Percentiles rank a stretch among this genome's conserved stretches.
These are phyloP conservation scores for Diversispora eburnea DNA, from an alignment of 192 early-diverging fungal species.

Conservation along the genomic window DNA sequence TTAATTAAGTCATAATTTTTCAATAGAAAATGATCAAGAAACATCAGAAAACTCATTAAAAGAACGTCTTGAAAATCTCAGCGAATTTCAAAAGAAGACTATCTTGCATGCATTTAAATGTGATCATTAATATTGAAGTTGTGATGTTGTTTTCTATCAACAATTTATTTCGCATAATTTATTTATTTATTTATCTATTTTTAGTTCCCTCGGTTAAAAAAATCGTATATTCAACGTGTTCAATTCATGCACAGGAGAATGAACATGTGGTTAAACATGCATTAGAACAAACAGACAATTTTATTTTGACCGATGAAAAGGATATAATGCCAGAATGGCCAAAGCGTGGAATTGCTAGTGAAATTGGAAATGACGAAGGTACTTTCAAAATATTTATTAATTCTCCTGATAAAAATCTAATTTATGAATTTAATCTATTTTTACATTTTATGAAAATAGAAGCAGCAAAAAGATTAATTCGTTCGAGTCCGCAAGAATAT, in stretches of 20 bases:
- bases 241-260: slow-evolving; percentile 88
- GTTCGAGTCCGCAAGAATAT: slow-evolving; percentile 77
- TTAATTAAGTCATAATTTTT: slow-evolving; percentile 16
- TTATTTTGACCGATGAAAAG: slow-evolving; percentile 50
- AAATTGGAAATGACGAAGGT: slow-evolving; percentile 43
- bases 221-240: slow-evolving; percentile 96
- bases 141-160: slow-evolving; percentile 19
- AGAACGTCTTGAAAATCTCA: slow-evolving; percentile 65
- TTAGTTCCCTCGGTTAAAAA: slow-evolving; percentile 73
- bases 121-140: slow-evolving; percentile 26
- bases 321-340: slow-evolving; percentile 76
- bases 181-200: neutral
- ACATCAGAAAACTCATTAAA: slow-evolving; percentile 33
- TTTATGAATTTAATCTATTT: neutral
- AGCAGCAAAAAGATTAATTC: slow-evolving; percentile 62
- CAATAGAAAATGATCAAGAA: slow-evolving; percentile 38
- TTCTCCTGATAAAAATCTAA: no score
- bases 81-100: slow-evolving; percentile 81
- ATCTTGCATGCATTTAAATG: slow-evolving; percentile 83
- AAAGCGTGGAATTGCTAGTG: slow-evolving; percentile 65
- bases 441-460: slow-evolving; percentile 37
- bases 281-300: slow-evolving; percentile 47
- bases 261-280: slow-evolving; percentile 76
- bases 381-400: slow-evolving; percentile 22
- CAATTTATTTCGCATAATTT: neutral